Base-by-base conservation (phyloP, 2,329 filamentous ascomycete species). In the Pseudopithomyces chartarum region DNA sequence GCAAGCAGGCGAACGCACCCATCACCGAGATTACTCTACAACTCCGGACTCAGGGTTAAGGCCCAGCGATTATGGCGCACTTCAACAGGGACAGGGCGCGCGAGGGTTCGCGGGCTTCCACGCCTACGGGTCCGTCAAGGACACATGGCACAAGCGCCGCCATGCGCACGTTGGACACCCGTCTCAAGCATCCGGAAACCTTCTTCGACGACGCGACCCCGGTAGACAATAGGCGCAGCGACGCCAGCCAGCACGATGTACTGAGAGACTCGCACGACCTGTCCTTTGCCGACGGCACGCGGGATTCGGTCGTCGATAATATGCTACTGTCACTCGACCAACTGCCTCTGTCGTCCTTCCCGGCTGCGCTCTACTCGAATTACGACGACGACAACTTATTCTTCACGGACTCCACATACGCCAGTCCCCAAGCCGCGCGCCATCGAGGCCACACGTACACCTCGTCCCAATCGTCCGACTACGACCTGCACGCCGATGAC, bases 301-400 rank as follows among this genome's bases (percentile, higher is more conserved):
- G 94, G 65, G 91, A 96, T 71, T 97, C 93, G 34, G 87, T 99
- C 64, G 92, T 99, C 57, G 90, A 95, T 76, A 96, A 97, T 76
- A 95, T 99, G 89, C 87, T 98, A 58, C 82, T 95, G 63, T 97
- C 93, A 39, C 87, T 99, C 62, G 94, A 97, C 77, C 90, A 94
- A 75, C 69, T 76, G 33, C 56, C 54, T 26, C 55, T 58, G 70
- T 69, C 75, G 36, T 52, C 56, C 45, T 58, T 58, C 17, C 57
- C 63, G 29, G 58, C 62, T 26, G 57, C 60, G n/a, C 63, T 67
- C 20, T 68, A 78, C 60, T 76, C 78, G 20, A 73, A 71, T 47
- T 77, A 78, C 39, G 67, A 70, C 56, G 71, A 75, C 47, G 78
- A 80, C 59, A 59, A 71, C 58, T 73, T 73, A 65, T 72, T 75